Base-by-base conservation (phyloP, 176 grass and related monocot genomes). In the Phoenix dactylifera region DNA sequence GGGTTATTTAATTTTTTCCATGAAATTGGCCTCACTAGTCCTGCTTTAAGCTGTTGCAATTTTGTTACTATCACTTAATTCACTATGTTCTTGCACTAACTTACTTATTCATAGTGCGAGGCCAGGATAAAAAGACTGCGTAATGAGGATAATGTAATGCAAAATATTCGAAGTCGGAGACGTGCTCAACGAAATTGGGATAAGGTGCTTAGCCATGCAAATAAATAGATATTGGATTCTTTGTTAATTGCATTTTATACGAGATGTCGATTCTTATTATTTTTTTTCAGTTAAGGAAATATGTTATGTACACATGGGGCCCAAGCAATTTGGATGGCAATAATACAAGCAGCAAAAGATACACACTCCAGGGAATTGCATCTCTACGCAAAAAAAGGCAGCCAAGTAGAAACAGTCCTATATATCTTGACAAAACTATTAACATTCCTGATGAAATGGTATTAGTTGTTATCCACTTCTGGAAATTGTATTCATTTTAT, bases 281-380 rank as follows among this genome's bases (percentile, higher is more conserved):
- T 17, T 67, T 3, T 65, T 67, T 71, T 15, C 54, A 97, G 92
- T 65, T 88, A 66, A 79, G 92, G 55, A 97, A 97, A 62, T 97
- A 80, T 85, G 92, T 97, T 55, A 91, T 91, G 92, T 97, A 85
- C 68, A 97, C 87, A 18, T 97, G 92, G 92, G 87, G 92, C 22
- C 80, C 77, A 58, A 85, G 68, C 80, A 87, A 91, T 66, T 68
- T 97, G 77, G 84, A 88, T 77, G 77, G 75, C 56, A 84, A 3
- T 20, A 77, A 84, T 65, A 90, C 58, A 66, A 91, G 78, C 60
- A 76, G 86, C 62, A 82, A 75, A 70, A 80, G 73, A 51, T 84
- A 85, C 72, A 80, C 86, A 68, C 22, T 91, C 68, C 74, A 80
- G 64, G 75, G 44, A 51, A 48, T 62, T 15, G 49, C 62, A 19